Percentiles rank a stretch among this genome's conserved stretches.
phyloP scores from a whole-genome alignment of 2,329 filamentous ascomycete genomes.

The Colletotrichum sp. region DNA sequence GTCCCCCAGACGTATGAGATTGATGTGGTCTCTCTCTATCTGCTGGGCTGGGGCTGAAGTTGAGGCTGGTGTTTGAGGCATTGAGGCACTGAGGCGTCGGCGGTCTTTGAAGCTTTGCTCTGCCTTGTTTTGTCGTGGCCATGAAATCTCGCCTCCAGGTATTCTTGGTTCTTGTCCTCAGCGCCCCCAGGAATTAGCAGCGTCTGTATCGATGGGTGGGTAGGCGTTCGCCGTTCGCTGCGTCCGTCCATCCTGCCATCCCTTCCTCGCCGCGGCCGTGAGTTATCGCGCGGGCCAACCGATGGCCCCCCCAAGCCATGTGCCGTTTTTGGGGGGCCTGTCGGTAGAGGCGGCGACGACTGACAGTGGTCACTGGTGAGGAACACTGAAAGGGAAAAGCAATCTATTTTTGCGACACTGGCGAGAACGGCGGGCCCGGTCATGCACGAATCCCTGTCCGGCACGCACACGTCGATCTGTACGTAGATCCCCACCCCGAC shows the following conservation, averaged over 20 bases:
- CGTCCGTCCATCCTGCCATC: background rate
- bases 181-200: background rate
- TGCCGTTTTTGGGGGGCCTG: background rate
- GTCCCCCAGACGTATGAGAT: background rate
- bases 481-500: background rate
- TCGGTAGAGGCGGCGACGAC: background rate
- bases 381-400: background rate
- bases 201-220: background rate
- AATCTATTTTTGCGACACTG: slow-evolving; percentile 21
- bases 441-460: slow-evolving; percentile 3
- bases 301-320: background rate
- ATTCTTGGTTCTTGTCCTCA: background rate
- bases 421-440: background rate
- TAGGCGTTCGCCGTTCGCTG: background rate
- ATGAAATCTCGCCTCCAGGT: background rate
- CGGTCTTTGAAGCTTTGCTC: background rate
- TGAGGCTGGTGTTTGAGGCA: background rate
- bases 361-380: background rate
- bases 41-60: background rate
- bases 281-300: background rate
- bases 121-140: background rate
- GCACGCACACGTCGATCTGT: slow-evolving; percentile 13
- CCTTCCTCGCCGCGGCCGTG: background rate
- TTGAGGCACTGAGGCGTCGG: background rate
- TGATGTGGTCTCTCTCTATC: background rate